These are phyloP conservation scores for Pichia sp. DNA, from an alignment of 1,139 yeast genomes.

Conservation along the genomic window DNA sequence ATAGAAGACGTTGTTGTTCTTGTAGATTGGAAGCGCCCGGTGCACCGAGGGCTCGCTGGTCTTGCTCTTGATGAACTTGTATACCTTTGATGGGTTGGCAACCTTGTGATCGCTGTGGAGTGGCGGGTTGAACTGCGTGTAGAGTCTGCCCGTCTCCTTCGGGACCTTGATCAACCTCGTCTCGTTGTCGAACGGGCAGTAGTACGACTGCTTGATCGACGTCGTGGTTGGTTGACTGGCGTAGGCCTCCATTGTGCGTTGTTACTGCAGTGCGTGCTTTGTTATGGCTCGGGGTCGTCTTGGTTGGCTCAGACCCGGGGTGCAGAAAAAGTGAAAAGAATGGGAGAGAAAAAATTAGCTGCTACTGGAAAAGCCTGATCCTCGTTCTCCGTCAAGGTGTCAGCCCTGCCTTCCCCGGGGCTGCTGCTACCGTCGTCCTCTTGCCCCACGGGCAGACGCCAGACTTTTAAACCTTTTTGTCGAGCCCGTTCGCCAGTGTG, in stretches of 20 bases:
- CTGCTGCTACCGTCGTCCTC: too few species aligned
- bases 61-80: slow-evolving; percentile 10
- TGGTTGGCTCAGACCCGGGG: too few species aligned
- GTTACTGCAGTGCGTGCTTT: background rate
- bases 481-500: background rate
- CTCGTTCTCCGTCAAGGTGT: too few species aligned
- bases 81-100: slow-evolving; percentile 11
- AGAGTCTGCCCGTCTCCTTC: slow-evolving; percentile 6
- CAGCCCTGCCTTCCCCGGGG: background rate
- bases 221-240: background rate
- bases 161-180: slow-evolving; percentile 17
- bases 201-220: slow-evolving; percentile 9
- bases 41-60: slow-evolving; percentile 3
- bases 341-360: too few species aligned
- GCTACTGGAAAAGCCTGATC: too few species aligned
- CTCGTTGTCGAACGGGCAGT: slow-evolving; percentile 19
- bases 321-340: too few species aligned
- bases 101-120: background rate
- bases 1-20: slow-evolving; percentile 15
- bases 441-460: background rate
- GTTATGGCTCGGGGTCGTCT: too few species aligned
- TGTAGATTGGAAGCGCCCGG: background rate
- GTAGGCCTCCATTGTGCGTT: background rate
- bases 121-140: background rate
- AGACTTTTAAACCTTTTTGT: background rate